These are phyloP conservation scores for Aspergillus carbonarius DNA, from an alignment of 2,329 filamentous ascomycete species.

Conservation along the genomic window DNA sequence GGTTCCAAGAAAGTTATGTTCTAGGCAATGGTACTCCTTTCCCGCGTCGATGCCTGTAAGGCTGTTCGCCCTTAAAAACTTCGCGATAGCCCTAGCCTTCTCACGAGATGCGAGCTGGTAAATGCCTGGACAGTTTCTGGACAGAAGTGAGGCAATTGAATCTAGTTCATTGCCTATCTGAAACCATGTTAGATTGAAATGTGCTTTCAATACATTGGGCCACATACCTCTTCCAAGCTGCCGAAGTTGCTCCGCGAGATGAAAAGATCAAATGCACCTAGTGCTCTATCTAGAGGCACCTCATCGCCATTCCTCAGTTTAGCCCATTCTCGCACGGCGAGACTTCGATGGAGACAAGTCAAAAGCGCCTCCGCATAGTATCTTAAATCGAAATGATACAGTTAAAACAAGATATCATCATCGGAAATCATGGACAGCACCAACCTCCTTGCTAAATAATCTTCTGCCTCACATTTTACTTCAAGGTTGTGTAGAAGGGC, in stretches of 20 bases:
- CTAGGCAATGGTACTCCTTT: conserved; percentile 70
- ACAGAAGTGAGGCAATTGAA: conserved; percentile 59
- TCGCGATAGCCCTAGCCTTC: conserved; percentile 67
- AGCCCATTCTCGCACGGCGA: conserved; percentile 76
- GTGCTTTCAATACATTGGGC: not conserved
- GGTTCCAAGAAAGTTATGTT: conserved; percentile 85
- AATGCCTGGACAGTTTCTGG: conserved; percentile 53
- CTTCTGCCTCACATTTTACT: conserved; percentile 60
- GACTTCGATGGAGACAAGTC: conserved; percentile 74
- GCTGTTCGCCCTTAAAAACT: conserved; percentile 67
- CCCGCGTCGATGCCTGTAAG: conserved; percentile 71
- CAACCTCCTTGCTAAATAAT: conserved; percentile 71
- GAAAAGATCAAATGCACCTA: conserved; percentile 89
- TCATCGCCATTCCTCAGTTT: conserved; percentile 53
- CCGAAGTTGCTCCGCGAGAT: conserved; percentile 69
- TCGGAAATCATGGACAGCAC: not conserved
- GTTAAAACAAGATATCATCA: not conserved
- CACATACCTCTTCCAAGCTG: conserved; percentile 69
- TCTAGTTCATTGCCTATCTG: conserved; percentile 67
- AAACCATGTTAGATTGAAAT: conserved; percentile 14
- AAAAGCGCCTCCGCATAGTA: conserved; percentile 75
- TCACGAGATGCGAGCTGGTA: conserved; percentile 59
- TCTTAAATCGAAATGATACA: conserved; percentile 42
- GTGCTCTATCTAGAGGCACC: conserved; percentile 67
- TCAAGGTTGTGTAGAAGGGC: conserved; percentile 67